A percentile compares a stretch with the other conserved stretches of the same genome.
Evolutionary conservation across 805 yeast genomes (phyloP).

Genomic region (Suhomyces tanzawaensis): DNA sequence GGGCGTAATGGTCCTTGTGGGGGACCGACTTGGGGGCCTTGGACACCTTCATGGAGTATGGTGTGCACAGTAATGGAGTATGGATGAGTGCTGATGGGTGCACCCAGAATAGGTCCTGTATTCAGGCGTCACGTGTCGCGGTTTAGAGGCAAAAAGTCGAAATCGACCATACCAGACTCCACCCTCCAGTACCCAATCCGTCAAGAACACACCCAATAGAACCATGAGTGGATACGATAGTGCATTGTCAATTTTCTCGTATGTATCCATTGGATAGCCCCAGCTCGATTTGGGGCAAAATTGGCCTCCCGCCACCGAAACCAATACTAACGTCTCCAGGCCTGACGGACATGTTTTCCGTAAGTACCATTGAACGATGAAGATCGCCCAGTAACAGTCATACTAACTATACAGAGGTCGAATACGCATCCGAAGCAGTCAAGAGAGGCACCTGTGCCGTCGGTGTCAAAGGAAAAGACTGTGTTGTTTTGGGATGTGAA

Average conservation of each 20-base stretch:
- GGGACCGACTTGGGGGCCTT: constrained; percentile 41
- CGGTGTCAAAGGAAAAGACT: constrained; percentile 86
- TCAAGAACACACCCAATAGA: neutral
- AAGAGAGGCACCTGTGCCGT: constrained; percentile 98
- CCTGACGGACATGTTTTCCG: constrained; percentile 99
- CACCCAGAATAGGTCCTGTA: too few relatives aligned
- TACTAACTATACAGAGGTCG: constrained; percentile 66
- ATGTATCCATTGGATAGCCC: constrained; percentile 46
- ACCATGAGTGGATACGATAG: constrained; percentile 98
- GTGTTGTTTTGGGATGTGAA: constrained; percentile 94
- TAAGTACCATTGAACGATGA: constrained; percentile 32
- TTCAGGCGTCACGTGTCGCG: constrained; percentile 5
- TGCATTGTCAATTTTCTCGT: constrained; percentile 96
- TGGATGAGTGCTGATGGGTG: too few relatives aligned
- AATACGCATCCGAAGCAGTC: constrained; percentile 96
- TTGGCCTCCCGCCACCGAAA: neutral
- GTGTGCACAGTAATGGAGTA: too few relatives aligned
- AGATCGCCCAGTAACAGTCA: neutral
- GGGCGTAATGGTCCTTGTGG: constrained; percentile 56
- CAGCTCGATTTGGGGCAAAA: neutral
- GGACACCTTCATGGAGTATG: too few relatives aligned
- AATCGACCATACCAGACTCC: neutral
- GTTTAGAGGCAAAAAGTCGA: constrained; percentile 6
- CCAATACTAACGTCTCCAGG: constrained; percentile 45
- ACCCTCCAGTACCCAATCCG: neutral